Base-by-base conservation (phyloP, 2,329 filamentous ascomycete genomes). In the Samsoniella hepiali region DNA sequence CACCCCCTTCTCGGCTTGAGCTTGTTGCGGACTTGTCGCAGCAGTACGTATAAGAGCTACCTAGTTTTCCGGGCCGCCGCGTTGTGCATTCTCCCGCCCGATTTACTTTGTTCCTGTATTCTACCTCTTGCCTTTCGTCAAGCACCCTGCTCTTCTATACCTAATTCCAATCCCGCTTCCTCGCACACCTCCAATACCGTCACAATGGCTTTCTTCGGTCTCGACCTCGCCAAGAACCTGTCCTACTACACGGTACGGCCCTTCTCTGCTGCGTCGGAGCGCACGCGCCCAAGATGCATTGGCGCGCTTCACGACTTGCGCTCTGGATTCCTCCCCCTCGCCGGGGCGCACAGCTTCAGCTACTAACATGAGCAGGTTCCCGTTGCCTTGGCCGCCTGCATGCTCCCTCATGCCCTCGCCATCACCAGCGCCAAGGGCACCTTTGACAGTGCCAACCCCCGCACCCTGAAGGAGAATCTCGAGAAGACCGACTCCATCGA, bases 391-490 rank as follows among this genome's bases (percentile, higher is more conserved):
- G 10, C 74, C 58, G 64, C 76, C 29, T 71, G 72, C 58, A 64
- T 76, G 51, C 34, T 73, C 27, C 77, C 79, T 3, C 74, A 79
- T 50, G 50, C 66, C 13, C 77, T 78, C 62, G 72, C 74, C 42
- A 58, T 68, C 49, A 13, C 62, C 34, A 31, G 66, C 9, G 71
- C 76, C 2, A 73, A 71, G 50, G 72, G 70, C 63, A 70, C 70
- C 57, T 78, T 74, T 60, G 77, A 82, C 66, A 66, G 71, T 5
- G 72, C 73, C 64, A 72, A 78, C 66, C 79, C 79, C 11, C 75
- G 78, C 38, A 69, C 65, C 32, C 72, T 76, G 17, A 68, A 67
- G 27, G 68, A 74, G 27, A 70, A 62, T 32, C 60, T 78, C 42
- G 65, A 66, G 64, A 73, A 74, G 55, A 74, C 74, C 60, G 68